Evolutionary conservation across 257 asterid species (phyloP).

Genomic region (Osmanthus fragrans): DNA sequence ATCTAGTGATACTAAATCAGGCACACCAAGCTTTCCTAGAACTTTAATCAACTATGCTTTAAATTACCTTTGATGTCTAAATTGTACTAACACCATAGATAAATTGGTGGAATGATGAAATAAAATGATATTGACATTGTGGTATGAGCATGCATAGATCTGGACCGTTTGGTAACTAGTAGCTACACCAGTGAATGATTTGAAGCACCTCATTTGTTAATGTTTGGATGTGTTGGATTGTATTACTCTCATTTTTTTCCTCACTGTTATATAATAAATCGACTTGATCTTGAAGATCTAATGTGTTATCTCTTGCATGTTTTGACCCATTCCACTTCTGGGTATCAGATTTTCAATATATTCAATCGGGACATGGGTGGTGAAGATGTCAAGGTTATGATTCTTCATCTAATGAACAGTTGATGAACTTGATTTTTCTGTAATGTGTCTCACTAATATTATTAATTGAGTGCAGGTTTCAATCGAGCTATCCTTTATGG

Average conservation of each 20-base stretch:
- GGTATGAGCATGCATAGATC: neutral
- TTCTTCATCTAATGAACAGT: conserved; percentile 8
- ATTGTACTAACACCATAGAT: neutral
- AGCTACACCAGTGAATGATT: neutral
- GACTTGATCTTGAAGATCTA: conserved; percentile 23
- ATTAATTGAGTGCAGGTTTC: conserved; percentile 46
- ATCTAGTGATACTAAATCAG: neutral
- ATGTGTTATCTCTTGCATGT: conserved; percentile 25
- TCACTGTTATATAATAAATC: conserved; percentile 17
- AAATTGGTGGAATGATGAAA: conserved; percentile 3
- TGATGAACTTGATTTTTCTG: neutral
- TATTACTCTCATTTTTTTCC: conserved; percentile 7
- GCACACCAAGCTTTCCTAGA: too few relatives aligned
- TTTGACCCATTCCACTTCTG: conserved; percentile 16
- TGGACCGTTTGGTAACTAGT: neutral
- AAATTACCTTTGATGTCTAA: too few relatives aligned
- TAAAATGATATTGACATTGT: neutral
- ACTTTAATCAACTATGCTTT: too few relatives aligned
- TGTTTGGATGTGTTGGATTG: conserved; percentile 6
- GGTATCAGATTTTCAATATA: conserved; percentile 62
- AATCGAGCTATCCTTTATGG: conserved; percentile 87
- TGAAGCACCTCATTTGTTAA: conserved; percentile 14
- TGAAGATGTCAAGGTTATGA: conserved; percentile 46
- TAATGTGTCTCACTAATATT: conserved; percentile 21
- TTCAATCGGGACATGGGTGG: conserved; percentile 47